Conservation (phyloP, 2,329 filamentous ascomycete genomes). For the Arthrinium puccinioides region DNA sequence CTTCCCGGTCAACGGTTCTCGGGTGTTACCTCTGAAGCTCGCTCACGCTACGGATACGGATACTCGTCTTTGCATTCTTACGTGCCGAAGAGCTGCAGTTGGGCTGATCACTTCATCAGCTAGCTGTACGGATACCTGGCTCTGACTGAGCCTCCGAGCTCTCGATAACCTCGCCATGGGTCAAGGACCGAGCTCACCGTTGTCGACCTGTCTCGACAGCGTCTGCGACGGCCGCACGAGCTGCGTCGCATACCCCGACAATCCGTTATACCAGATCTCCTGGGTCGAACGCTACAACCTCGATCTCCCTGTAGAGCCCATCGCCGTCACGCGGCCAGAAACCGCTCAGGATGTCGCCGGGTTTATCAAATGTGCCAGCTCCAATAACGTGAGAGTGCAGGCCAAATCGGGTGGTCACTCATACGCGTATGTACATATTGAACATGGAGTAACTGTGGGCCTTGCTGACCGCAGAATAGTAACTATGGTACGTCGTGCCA, state of each 20-base stretch:
- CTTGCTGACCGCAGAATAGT: constrained; percentile 11
- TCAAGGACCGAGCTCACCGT: constrained; percentile 28
- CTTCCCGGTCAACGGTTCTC: too few species aligned
- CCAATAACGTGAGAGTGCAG: constrained; percentile 46
- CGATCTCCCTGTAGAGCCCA: constrained; percentile 40
- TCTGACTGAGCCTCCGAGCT: too few species aligned
- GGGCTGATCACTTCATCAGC: too few species aligned
- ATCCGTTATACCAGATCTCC: constrained; percentile 34
- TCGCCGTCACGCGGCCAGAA: constrained; percentile 48
- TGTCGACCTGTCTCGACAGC: constrained; percentile 37
- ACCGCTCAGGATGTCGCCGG: constrained; percentile 46
- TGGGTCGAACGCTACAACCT: constrained; percentile 51
- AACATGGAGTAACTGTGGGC: background rate
- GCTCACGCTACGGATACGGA: too few species aligned
- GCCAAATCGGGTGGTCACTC: constrained; percentile 59
- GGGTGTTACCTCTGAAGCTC: too few species aligned
- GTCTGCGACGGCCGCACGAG: constrained; percentile 35
- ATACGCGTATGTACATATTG: constrained; percentile 38
- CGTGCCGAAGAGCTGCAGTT: too few species aligned
- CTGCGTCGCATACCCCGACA: constrained; percentile 39
- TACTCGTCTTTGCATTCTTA: too few species aligned
- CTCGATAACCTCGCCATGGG: constrained; percentile 28
- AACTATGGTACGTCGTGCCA: constrained; percentile 21
- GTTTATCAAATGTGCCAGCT: constrained; percentile 49
- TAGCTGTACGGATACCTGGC: too few species aligned